Base-by-base conservation (phyloP, 2,329 filamentous ascomycete species). In the Pestalotiopsis sp. region DNA sequence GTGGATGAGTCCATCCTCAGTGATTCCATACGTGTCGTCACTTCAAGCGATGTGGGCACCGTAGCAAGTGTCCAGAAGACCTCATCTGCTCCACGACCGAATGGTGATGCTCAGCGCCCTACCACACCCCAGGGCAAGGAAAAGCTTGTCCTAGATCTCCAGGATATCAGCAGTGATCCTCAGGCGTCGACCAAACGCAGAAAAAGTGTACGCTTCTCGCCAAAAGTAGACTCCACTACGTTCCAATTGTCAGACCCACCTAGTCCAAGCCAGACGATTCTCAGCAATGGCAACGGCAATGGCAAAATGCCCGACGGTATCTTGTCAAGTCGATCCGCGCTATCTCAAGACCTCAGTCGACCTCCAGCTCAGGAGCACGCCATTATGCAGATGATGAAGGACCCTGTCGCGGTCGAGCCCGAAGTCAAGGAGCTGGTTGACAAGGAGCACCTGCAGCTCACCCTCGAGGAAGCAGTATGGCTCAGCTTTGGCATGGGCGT, bases 381-480 rank as follows among this genome's bases (percentile, higher is more conserved):
- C 7, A 36, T 25, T n/a, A 14, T 38, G 39, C n/a, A 41, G 13
- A 64, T 39, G 36, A 39, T 52, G 20, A 64, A 64, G n/a, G 7
- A 23, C 25, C 20, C 31, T n/a, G 7, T 11, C 9, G n/a, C n/a
- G 17, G 31, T n/a, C 17, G 23, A 7, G 17, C 13, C 49, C 17
- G 68, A 67, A 58, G n/a, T 38, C 9, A 45, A 67, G 1, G 72
- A 78, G n/a, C 75, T 87, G 3, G 74, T 79, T 64, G 84, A 88
- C 72, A 86, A 82, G 81, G 96, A 99, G 76, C 94, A 98, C 76
- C 89, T 98, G n/a, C 96, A 98, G 77, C 85, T 99, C 9, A 94
- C 92, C 2, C 87, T 92, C 0, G 94, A 98, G 79, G 96, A 99
- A 80, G 91, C 94, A 0, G 97, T 98, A 80, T 99, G 97, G 78